A percentile compares a stretch with the other conserved stretches of the same genome.
phyloP scores from a whole-genome alignment of 2,329 filamentous ascomycete genomes.

The Ophiostoma piceae region DNA sequence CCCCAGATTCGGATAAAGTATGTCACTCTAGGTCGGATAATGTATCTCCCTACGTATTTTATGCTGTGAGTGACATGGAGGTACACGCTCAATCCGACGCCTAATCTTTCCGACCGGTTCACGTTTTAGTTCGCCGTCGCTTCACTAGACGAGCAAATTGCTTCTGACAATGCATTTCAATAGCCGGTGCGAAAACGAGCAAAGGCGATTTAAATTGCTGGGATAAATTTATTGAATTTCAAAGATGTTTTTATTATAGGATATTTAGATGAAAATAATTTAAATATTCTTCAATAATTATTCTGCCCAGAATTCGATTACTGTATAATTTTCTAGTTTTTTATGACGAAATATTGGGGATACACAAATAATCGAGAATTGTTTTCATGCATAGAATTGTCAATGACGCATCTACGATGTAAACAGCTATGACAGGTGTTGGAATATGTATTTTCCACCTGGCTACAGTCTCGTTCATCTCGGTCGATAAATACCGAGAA shows the following conservation, averaged over 20 bases:
- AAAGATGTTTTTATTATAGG: neutral
- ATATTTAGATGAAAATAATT: too few relatives aligned
- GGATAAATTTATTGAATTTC: neutral
- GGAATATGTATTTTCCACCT: neutral
- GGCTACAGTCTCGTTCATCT: neutral
- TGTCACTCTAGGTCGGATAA: neutral
- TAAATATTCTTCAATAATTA: too few relatives aligned
- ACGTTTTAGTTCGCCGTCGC: neutral
- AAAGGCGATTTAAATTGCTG: neutral
- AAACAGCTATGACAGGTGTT: neutral
- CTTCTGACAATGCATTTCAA: neutral
- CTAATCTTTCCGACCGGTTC: neutral
- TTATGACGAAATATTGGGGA: too few relatives aligned
- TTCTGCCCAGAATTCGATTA: too few relatives aligned
- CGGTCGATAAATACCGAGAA: neutral
- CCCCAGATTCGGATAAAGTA: neutral
- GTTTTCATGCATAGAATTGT: too few relatives aligned
- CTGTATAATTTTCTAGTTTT: too few relatives aligned
- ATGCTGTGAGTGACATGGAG: neutral
- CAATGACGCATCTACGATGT: too few relatives aligned
- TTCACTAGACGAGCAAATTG: neutral
- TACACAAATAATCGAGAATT: too few relatives aligned
- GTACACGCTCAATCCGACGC: neutral
- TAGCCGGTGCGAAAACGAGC: neutral
- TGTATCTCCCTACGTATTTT: neutral